These are phyloP conservation scores for Saccharomyces uvarum DNA, from an alignment of 1,139 yeast species.

Conservation along the genomic window DNA sequence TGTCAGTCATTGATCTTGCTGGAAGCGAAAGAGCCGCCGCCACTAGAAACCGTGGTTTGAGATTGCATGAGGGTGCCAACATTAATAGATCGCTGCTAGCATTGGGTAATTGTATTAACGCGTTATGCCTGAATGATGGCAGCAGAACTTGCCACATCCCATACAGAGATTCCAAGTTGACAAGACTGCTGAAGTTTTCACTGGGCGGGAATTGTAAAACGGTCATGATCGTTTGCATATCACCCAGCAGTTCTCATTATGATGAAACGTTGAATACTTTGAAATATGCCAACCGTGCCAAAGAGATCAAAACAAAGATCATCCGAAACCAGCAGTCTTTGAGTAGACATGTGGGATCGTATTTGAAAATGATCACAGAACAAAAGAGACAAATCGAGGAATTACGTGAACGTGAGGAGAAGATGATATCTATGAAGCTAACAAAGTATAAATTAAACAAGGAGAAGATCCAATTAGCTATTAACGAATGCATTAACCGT, in stretches of 20 bases:
- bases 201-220: slow-evolving; percentile 94
- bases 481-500: slow-evolving; percentile 39
- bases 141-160: slow-evolving; percentile 59
- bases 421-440: slow-evolving; percentile 36
- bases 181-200: slow-evolving; percentile 77
- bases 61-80: slow-evolving; percentile 85
- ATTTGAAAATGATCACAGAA: slow-evolving; percentile 76
- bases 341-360: slow-evolving; percentile 82
- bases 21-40: slow-evolving; percentile 94
- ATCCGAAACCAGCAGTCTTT: slow-evolving; percentile 68
- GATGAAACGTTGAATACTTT: slow-evolving; percentile 88
- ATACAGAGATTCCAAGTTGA: slow-evolving; percentile 80
- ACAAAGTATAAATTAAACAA: slow-evolving; percentile 31
- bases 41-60: slow-evolving; percentile 70
- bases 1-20: slow-evolving; percentile 83
- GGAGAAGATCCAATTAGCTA: slow-evolving; percentile 35
- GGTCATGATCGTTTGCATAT: slow-evolving; percentile 88
- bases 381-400: slow-evolving; percentile 74
- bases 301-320: slow-evolving; percentile 78
- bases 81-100: slow-evolving; percentile 83
- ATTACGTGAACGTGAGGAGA: slow-evolving; percentile 48
- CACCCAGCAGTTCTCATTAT: slow-evolving; percentile 78
- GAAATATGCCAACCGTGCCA: slow-evolving; percentile 85
- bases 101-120: slow-evolving; percentile 88
- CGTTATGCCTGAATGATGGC: slow-evolving; percentile 46